Conservation (phyloP, 2,329 filamentous ascomycete species). For the Colletotrichum lupini region DNA sequence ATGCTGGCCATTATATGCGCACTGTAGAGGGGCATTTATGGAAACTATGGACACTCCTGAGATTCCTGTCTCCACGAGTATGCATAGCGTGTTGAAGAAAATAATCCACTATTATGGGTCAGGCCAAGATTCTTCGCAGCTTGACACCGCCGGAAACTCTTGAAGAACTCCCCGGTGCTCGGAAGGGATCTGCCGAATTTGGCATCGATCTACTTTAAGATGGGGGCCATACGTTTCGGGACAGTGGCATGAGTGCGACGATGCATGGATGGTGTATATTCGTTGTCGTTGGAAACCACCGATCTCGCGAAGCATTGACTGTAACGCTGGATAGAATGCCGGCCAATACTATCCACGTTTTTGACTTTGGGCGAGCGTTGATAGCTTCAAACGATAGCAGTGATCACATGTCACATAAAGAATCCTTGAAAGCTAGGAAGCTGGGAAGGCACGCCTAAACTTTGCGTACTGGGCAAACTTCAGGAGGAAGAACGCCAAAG, state of each 20-base stretch:
- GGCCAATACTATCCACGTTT: neutral
- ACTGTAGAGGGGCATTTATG: constrained; percentile 1
- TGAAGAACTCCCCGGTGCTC: neutral
- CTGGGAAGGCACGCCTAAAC: neutral
- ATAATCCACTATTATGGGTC: constrained; percentile 2
- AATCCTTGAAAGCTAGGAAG: neutral
- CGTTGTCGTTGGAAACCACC: neutral
- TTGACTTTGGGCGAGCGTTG: neutral
- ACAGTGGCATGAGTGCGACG: constrained; percentile 20
- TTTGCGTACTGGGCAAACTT: neutral
- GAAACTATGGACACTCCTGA: neutral
- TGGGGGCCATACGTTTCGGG: constrained; percentile 15
- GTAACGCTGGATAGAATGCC: neutral
- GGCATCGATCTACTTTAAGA: constrained; percentile 13
- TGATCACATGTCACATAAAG: neutral
- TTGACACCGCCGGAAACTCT: constrained; percentile 19
- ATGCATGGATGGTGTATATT: neutral
- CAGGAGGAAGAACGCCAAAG: neutral
- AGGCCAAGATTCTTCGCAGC: neutral
- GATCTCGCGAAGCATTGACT: constrained; percentile 7
- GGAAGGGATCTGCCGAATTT: constrained; percentile 4
- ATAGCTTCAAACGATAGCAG: neutral
- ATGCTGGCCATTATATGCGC: neutral
- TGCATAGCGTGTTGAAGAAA: neutral
- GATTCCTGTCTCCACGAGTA: neutral